Conservation (phyloP, 129 eudicot species). For the Pseudognaphalium luteoalbum region DNA sequence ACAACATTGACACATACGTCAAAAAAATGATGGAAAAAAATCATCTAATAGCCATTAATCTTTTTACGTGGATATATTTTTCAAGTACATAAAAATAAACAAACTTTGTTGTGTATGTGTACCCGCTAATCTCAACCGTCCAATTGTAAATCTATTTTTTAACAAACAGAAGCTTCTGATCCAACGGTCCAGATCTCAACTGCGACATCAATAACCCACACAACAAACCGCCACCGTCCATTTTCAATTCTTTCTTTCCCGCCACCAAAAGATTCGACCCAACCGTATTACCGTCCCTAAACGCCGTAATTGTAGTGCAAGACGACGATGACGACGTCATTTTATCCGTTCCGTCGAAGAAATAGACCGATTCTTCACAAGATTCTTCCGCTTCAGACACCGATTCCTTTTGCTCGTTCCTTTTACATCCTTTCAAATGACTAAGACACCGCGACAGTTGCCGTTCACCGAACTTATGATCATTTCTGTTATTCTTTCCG, state of each 20-base stretch:
- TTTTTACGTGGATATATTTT: neutral
- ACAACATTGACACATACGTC: no score
- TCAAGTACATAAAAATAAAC: neutral
- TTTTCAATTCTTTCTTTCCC: conserved; percentile 41
- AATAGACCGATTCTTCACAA: conserved; percentile 51
- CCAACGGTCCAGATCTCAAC: conserved; percentile 61
- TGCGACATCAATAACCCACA: conserved; percentile 60
- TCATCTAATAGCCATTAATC: neutral
- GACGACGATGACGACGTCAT: conserved; percentile 71
- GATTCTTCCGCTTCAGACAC: conserved; percentile 48
- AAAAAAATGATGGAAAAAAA: no score
- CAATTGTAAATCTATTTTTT: conserved; percentile 28
- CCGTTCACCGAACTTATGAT: conserved; percentile 24
- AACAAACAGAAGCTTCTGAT: conserved; percentile 38
- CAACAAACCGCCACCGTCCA: conserved; percentile 55
- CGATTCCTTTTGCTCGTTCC: conserved; percentile 38
- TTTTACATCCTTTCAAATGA: conserved; percentile 46
- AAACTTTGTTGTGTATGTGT: no score
- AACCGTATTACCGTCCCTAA: conserved; percentile 60
- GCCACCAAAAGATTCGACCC: conserved; percentile 32
- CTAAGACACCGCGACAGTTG: conserved; percentile 43
- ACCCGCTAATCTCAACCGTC: conserved; percentile 34
- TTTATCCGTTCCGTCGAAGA: conserved; percentile 68
- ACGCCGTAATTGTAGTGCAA: conserved; percentile 40
- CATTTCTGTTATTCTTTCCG: conserved; percentile 33